A percentile compares a stretch with the other conserved stretches of the same genome.
Conservation (phyloP, 2,329 filamentous ascomycete genomes). For the Camillea tinctor region DNA sequence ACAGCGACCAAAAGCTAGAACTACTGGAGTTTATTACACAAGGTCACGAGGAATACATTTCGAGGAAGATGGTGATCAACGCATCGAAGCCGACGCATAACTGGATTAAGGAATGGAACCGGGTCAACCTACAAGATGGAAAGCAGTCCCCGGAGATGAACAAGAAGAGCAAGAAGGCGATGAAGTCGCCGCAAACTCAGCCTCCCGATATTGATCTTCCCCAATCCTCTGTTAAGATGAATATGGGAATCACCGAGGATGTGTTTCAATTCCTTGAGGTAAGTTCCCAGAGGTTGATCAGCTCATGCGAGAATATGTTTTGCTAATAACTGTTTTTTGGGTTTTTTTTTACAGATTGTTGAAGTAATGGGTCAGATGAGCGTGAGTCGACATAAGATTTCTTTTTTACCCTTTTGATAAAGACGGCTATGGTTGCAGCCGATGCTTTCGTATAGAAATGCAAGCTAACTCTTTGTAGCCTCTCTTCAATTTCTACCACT, state of each 20-base stretch:
- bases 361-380: slow-evolving; percentile 68
- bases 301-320: background rate
- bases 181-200: slow-evolving; percentile 58
- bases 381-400: slow-evolving; percentile 21
- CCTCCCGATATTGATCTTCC: slow-evolving; percentile 64
- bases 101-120: slow-evolving; percentile 66
- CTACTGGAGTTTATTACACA: slow-evolving; percentile 77
- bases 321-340: too few species aligned
- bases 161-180: slow-evolving; percentile 62
- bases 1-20: slow-evolving; percentile 76
- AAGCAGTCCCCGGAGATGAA: slow-evolving; percentile 66
- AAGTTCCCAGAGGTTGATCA: slow-evolving; percentile 19
- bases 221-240: slow-evolving; percentile 53
- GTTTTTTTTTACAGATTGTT: slow-evolving; percentile 49
- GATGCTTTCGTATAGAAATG: too few species aligned
- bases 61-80: slow-evolving; percentile 63
- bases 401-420: background rate
- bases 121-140: slow-evolving; percentile 54
- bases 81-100: slow-evolving; percentile 60
- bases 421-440: background rate
- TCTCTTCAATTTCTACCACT: slow-evolving; percentile 57
- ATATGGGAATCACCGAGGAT: slow-evolving; percentile 58
- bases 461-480: slow-evolving; percentile 34
- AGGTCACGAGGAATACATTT: slow-evolving; percentile 79
- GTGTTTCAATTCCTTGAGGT: slow-evolving; percentile 67